Conservation (phyloP, 202 grass and related monocot genomes). For the Sporobolus alterniflorus region DNA sequence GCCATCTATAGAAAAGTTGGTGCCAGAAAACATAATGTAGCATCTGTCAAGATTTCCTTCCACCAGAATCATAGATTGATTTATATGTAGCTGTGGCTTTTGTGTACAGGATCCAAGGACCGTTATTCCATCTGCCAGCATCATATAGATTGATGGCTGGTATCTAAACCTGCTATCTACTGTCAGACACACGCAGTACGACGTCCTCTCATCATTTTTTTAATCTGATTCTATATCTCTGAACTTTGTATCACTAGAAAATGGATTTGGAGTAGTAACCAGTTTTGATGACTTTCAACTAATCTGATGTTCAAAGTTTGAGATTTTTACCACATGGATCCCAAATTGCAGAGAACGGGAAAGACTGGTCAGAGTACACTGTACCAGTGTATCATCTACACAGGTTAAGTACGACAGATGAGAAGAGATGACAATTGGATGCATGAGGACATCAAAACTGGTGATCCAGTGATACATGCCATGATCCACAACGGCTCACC, state of each 20-base stretch:
- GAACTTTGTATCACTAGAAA: not conserved
- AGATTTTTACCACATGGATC: not conserved
- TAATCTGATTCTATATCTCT: not conserved
- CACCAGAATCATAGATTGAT: conserved; percentile 4
- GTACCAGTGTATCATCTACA: not conserved
- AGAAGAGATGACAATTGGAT: not conserved
- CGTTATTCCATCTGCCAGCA: not conserved
- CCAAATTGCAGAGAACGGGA: not conserved
- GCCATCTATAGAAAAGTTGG: conserved; percentile 19
- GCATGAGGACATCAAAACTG: not conserved
- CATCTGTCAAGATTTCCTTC: not conserved
- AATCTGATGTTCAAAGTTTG: no score
- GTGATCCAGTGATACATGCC: conserved; percentile 11
- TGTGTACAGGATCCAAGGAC: conserved; percentile 18
- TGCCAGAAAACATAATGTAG: conserved; percentile 17
- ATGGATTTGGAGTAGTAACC: no score
- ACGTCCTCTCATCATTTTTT: not conserved
- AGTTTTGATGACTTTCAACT: no score
- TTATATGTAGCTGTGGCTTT: not conserved
- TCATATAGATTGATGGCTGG: not conserved
- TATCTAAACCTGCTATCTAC: conserved; percentile 1
- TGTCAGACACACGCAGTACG: not conserved
- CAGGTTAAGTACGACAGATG: not conserved
- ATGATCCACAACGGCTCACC: conserved; percentile 23
- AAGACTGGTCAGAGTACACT: not conserved